A percentile compares a stretch with the other conserved stretches of the same genome.
Evolutionary conservation across 805 yeast species (phyloP).

Genomic region (Suhomyces canberraensis): DNA sequence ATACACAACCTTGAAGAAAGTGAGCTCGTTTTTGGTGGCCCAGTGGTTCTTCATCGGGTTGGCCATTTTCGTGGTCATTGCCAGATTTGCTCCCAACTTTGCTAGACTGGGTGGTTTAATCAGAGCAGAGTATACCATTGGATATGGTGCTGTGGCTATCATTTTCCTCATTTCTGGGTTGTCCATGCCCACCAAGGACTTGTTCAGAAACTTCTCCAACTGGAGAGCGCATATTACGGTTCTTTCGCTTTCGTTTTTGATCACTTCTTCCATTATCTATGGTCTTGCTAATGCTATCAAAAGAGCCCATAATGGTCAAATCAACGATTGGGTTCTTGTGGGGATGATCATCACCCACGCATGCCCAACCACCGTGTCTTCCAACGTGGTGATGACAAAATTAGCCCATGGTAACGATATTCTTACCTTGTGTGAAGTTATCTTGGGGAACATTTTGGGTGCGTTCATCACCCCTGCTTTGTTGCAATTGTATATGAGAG

Average conservation of each 20-base stretch:
- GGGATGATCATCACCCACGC: conserved; percentile 82
- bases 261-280: conserved; percentile 67
- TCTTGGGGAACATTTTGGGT: conserved; percentile 80
- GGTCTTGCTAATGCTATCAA: conserved; percentile 70
- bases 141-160: conserved; percentile 83
- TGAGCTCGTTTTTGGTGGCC: conserved; percentile 25
- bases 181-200: conserved; percentile 63
- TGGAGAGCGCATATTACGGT: conserved; percentile 85
- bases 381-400: conserved; percentile 89
- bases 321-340: conserved; percentile 73
- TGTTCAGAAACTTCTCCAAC: conserved; percentile 60
- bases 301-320: conserved; percentile 50
- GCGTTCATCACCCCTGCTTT: conserved; percentile 87
- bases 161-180: conserved; percentile 81
- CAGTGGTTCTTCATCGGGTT: conserved; percentile 79
- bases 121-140: conserved; percentile 70
- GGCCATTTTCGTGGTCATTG: conserved; percentile 71
- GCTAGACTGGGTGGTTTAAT: conserved; percentile 81
- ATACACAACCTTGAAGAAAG: too few relatives aligned
- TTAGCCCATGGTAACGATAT: conserved; percentile 81
- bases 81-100: conserved; percentile 75
- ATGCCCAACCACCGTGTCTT: conserved; percentile 89
- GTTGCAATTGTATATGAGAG: conserved; percentile 61
- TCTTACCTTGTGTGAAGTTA: conserved; percentile 77
- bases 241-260: conserved; percentile 61